These are phyloP conservation scores for Silene vulgaris DNA, from an alignment of 179 eudicot species.

Conservation along the genomic window DNA sequence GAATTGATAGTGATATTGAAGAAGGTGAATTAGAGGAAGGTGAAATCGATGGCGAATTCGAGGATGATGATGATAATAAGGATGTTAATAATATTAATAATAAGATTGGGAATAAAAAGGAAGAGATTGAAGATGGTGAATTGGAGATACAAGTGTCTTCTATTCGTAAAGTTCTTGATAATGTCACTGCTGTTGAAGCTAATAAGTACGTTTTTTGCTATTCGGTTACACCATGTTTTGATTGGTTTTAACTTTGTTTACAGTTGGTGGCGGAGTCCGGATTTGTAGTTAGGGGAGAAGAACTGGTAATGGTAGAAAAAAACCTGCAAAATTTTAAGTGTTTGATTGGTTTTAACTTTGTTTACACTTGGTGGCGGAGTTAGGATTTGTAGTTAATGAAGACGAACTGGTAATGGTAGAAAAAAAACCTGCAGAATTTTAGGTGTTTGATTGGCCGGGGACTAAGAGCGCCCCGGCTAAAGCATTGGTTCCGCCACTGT, in stretches of 20 bases:
- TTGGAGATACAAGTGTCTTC: slow-evolving; percentile 46
- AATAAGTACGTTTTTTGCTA: slow-evolving; percentile 48
- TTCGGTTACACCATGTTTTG: background rate
- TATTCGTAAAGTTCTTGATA: slow-evolving; percentile 53
- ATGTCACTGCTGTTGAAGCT: slow-evolving; percentile 46
- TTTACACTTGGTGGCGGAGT: too few species aligned
- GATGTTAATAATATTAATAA: background rate
- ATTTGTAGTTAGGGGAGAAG: too few species aligned
- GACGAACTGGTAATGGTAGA: too few species aligned
- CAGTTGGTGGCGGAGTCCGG: too few species aligned
- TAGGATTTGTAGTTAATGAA: too few species aligned
- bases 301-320: too few species aligned
- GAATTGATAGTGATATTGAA: slow-evolving; percentile 43
- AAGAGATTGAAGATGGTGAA: slow-evolving; percentile 38
- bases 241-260: background rate
- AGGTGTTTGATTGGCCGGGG: too few species aligned
- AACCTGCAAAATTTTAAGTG: too few species aligned
- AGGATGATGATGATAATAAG: slow-evolving; percentile 1
- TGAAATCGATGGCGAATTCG: slow-evolving; percentile 64
- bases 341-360: too few species aligned
- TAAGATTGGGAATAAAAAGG: background rate
- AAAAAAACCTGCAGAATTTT: too few species aligned
- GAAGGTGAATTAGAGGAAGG: slow-evolving; percentile 88
- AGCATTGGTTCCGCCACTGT: too few species aligned
- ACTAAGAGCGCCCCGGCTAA: too few species aligned